Evolutionary conservation across 805 yeast species (phyloP).

Genomic region (Candida succiphila): DNA sequence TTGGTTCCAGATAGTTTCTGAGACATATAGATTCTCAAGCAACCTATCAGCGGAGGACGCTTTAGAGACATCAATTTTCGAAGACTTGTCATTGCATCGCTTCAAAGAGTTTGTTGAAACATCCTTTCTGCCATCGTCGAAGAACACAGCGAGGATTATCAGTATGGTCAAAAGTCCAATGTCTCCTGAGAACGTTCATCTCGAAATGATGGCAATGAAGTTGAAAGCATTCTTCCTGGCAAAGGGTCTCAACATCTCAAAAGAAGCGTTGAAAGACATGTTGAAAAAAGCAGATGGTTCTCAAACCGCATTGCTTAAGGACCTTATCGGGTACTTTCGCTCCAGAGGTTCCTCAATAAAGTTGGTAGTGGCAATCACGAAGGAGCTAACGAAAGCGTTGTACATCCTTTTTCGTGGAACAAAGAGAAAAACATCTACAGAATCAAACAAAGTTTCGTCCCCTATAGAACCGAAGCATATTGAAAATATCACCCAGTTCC

Average conservation of each 20-base stretch:
- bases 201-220: conserved; percentile 26
- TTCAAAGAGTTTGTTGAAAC: neutral
- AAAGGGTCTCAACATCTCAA: conserved; percentile 37
- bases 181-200: conserved; percentile 25
- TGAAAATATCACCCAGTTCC: neutral
- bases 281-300: conserved; percentile 28
- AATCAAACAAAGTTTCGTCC: too few relatives aligned
- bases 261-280: conserved; percentile 27
- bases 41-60: conserved; percentile 18
- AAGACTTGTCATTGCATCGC: neutral
- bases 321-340: conserved; percentile 31
- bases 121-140: conserved; percentile 27
- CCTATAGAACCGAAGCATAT: neutral
- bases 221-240: conserved; percentile 33
- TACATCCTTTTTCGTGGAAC: too few relatives aligned
- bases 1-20: conserved; percentile 40
- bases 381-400: neutral
- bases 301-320: conserved; percentile 26
- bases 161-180: conserved; percentile 29
- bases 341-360: conserved; percentile 22
- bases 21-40: conserved; percentile 30
- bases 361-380: neutral
- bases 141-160: conserved; percentile 25
- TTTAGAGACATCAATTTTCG: conserved; percentile 23
- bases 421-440: neutral